Percentiles rank a stretch among this genome's conserved stretches.
Conservation (phyloP, 1,139 yeast species). For the Lodderomyces oxycetoniae region DNA sequence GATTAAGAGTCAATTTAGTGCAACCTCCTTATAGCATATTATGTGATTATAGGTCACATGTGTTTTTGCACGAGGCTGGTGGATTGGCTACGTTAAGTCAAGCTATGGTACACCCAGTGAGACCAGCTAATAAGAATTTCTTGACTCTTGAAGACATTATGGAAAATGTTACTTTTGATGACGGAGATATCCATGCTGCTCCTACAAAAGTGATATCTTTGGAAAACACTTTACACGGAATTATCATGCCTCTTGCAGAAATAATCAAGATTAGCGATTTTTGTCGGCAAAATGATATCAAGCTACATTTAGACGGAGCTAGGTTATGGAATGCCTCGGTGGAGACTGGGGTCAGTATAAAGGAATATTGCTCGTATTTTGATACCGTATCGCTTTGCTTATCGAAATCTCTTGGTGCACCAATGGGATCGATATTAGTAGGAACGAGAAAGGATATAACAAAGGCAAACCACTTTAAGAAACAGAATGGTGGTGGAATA, state of each 20-base stretch:
- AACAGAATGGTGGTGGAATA: constrained; percentile 94
- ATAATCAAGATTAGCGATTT: constrained; percentile 66
- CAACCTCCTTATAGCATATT: constrained; percentile 86
- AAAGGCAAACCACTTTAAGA: constrained; percentile 81
- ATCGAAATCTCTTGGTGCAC: constrained; percentile 91
- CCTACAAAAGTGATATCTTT: constrained; percentile 82
- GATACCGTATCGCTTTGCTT: constrained; percentile 88
- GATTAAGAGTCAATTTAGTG: constrained; percentile 65
- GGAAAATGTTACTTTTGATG: constrained; percentile 62
- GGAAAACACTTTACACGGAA: constrained; percentile 87
- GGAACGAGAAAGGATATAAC: constrained; percentile 54
- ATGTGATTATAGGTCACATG: constrained; percentile 84
- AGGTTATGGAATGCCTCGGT: constrained; percentile 87
- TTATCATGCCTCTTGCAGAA: constrained; percentile 77
- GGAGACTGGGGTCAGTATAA: constrained; percentile 64
- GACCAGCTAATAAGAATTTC: constrained; percentile 68
- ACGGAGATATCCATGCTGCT: constrained; percentile 82
- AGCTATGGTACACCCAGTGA: constrained; percentile 86
- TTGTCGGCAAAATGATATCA: constrained; percentile 60
- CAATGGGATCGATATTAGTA: constrained; percentile 86
- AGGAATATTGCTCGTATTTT: constrained; percentile 71
- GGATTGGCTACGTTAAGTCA: constrained; percentile 86
- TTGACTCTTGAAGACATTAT: constrained; percentile 71
- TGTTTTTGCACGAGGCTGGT: constrained; percentile 81
- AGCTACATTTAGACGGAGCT: constrained; percentile 92